Base-by-base conservation (phyloP, 2,329 filamentous ascomycete species). In the Aciculosporium take region DNA sequence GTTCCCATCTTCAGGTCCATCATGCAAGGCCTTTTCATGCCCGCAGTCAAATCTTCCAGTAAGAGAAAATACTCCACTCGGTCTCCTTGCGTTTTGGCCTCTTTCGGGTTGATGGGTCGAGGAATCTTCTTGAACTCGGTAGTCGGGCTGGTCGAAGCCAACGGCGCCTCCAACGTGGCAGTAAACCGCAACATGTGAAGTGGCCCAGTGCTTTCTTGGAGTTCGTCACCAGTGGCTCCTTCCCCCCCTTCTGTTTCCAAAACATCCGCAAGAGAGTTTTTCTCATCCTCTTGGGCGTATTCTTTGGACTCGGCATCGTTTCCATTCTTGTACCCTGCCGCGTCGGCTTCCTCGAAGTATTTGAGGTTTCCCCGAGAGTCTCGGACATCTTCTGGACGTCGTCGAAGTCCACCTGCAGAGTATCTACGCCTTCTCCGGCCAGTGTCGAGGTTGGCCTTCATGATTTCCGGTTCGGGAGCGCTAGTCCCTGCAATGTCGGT, bases 1-100 rank as follows among this genome's bases (percentile, higher is more conserved):
- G 91, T 98, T 17, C 91, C 91, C 91, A 98, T 98, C 59, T 98
- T 98, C 47, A 98, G 69, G 57, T 98, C 91, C 60, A 98, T 82
- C 45, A 98, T 94, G 62, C 91, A 96, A 5, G 91, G 91, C 39
- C 84, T 79, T 56, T 86, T 88, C 91, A 98, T 96, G 27, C 89
- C 89, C 2, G 89, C 84, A 1, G 91, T 98, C 37, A 98, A 72
- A 57, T 98, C 91, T 61, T 98, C 91, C 8, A 98, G 67, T 1
- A 98, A 70, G 12, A 98, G 67, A 57, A 98, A 98, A 56, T 89
- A 94, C 53, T 95, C 85, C 4, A 94, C 84, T 25, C 89, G 79
- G 43, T 75, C 70, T 12, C 63, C 64, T 36, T 74, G 71, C 9
- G 70, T 72, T 38, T 50, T 50, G 31, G 48, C 48, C 37, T 50